Evolutionary conservation across 2,329 filamentous ascomycete genomes (phyloP), one percentile per base, ranked within the genome.

Genomic region (Leptodontidium sp.): DNA sequence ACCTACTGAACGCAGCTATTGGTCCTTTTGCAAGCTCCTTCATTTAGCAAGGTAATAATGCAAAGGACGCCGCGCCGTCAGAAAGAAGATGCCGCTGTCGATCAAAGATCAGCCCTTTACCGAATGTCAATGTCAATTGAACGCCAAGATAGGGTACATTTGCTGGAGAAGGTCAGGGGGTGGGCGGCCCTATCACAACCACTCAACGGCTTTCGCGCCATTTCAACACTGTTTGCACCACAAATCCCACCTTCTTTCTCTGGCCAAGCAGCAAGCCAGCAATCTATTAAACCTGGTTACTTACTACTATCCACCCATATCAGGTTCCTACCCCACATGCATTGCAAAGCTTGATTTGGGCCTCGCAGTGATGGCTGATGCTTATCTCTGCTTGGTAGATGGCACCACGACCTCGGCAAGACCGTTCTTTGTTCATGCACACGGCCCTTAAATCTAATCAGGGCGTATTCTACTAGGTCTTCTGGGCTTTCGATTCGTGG

Each of bases 341-440:
- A 21, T 64, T 26, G 38, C 53, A 53, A 52, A 61, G 66, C 66
- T 68, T 68, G 35, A 50, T 55, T 53, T 50, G 32, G 26, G 32
- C 57, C n/a, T 53, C 29, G 14, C 38, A 29, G 24, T 55, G 61
- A 61, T 61, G 55, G 53, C 35, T 15, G 52, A 64, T 65, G 66
- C 66, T 61, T 61, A 50, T 62, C 47, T 45, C 14, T 43, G 45
- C 65, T 65, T 66, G 50, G 62, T 61, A 52, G 58, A 62, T 61
- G 14, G 38, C n/a, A 53, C n/a, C 57, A 8, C 47, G n/a, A 21
- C 58, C 65, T 49, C 58, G 65, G 35, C 57, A 55, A 50, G 55
- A 29, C 12, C 49, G 21, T n/a, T n/a, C 35, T 35, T 55, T 24
- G 21, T 12, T 47, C 38, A 45, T 26, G 8, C 15, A 43, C 35